Conservation (phyloP, 495 filamentous ascomycete genomes). For the Immersiella caudata region DNA sequence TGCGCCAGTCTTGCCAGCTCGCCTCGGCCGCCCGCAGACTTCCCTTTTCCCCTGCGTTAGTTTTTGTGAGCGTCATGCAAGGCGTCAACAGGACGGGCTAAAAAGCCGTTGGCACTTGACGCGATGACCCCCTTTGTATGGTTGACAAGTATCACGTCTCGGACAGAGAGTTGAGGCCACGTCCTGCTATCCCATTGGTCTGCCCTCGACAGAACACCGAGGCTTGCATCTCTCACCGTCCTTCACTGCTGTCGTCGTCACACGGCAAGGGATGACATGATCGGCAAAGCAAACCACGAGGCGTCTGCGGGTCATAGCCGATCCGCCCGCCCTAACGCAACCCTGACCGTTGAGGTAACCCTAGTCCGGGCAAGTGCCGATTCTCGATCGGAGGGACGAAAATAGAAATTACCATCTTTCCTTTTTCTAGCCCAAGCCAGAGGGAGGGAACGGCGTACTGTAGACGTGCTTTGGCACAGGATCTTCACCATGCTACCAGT, state of each 20-base stretch:
- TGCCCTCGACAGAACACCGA: not conserved
- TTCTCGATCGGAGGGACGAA: not conserved
- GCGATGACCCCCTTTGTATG: not conserved
- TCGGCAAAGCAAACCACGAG: not conserved
- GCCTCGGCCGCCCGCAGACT: not conserved
- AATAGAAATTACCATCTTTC: not conserved
- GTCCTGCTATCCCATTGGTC: not conserved
- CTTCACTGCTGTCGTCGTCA: not conserved
- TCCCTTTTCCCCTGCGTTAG: slow-evolving; percentile 5
- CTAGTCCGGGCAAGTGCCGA: not conserved
- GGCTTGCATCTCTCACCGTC: not conserved
- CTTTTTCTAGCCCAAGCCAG: not conserved
- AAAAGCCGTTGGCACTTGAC: not conserved
- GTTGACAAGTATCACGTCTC: not conserved
- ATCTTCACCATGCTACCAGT: not conserved
- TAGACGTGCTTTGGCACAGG: not conserved
- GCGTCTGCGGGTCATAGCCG: not conserved
- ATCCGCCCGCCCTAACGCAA: not conserved
- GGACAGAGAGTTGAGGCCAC: not conserved
- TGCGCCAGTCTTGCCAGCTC: not conserved
- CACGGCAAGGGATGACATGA: not conserved
- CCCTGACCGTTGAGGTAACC: not conserved
- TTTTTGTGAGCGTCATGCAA: not conserved
- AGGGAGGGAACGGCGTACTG: not conserved
- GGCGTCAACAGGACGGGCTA: not conserved